phyloP scores from a whole-genome alignment of 1,284 basidiomycete genomes.

The Pascua sp. region DNA sequence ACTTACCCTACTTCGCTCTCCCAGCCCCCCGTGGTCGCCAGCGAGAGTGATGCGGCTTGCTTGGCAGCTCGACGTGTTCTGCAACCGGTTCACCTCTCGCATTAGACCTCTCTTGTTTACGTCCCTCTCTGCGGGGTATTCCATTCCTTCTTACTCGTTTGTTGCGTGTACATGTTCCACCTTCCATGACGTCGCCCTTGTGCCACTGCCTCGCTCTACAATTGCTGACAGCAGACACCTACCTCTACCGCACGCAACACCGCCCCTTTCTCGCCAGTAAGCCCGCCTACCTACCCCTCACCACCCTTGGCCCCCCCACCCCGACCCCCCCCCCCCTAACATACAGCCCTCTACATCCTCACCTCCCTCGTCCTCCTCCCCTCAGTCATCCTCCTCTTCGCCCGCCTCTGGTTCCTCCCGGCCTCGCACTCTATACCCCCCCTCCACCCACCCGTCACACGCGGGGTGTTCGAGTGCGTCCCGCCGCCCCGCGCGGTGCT shows the following conservation, averaged over 20 bases:
- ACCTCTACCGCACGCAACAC: conserved; percentile 3
- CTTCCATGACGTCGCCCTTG: background rate
- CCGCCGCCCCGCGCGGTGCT: conserved; percentile 18
- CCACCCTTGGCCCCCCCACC: too few species aligned
- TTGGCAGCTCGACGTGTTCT: too few species aligned
- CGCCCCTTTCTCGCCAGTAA: too few species aligned
- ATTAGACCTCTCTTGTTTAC: background rate
- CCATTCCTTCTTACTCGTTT: background rate
- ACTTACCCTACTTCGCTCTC: too few species aligned
- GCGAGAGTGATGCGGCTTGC: too few species aligned
- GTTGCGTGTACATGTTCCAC: background rate
- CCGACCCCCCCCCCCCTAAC: too few species aligned
- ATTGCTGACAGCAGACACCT: conserved; percentile 15
- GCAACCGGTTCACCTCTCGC: too few species aligned
- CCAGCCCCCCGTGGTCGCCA: too few species aligned
- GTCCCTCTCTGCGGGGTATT: background rate
- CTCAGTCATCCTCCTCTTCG: conserved; percentile 22
- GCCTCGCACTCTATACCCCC: conserved; percentile 30
- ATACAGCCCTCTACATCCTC: background rate
- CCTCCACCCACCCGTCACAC: conserved; percentile 14
- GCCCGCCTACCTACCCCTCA: too few species aligned
- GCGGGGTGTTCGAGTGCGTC: conserved; percentile 30
- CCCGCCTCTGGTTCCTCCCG: conserved; percentile 42
- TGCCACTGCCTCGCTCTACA: background rate
- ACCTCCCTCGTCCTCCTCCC: conserved; percentile 20